A percentile compares a stretch with the other conserved stretches of the same genome.
phyloP scores from a whole-genome alignment of 306 rosid species.

The Rosa persica region DNA sequence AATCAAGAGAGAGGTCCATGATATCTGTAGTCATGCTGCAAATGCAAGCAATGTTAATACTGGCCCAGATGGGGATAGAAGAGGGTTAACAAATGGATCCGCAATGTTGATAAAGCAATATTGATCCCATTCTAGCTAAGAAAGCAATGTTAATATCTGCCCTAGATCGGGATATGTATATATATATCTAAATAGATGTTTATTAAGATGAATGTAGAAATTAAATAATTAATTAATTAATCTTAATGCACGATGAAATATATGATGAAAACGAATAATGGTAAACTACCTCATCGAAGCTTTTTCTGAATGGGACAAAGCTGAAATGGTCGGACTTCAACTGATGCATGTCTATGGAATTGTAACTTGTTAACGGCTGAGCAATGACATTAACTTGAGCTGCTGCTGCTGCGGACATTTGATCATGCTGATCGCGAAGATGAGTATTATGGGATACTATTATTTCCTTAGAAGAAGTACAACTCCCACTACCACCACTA shows the following conservation, averaged over 20 bases:
- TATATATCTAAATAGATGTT: not conserved
- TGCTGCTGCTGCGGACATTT: constrained; percentile 36
- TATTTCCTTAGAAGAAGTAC: constrained; percentile 75
- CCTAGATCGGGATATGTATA: not conserved
- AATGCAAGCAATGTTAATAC: constrained; percentile 49
- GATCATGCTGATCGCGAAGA: constrained; percentile 38
- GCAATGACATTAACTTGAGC: constrained; percentile 25
- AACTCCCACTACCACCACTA: constrained; percentile 61
- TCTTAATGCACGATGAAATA: not conserved
- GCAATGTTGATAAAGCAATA: not conserved
- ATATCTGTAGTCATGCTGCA: constrained; percentile 34
- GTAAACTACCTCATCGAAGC: constrained; percentile 62
- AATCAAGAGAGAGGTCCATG: constrained; percentile 35
- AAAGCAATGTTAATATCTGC: not conserved
- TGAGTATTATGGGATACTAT: constrained; percentile 27
- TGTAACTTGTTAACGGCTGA: constrained; percentile 41
- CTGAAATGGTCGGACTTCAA: constrained; percentile 73
- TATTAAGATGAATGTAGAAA: not conserved
- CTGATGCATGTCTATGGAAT: constrained; percentile 62
- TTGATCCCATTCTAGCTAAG: not conserved
- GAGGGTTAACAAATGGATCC: not conserved
- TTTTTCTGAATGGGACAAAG: constrained; percentile 72
- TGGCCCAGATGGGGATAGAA: not conserved
- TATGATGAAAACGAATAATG: not conserved
- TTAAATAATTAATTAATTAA: not conserved